Base-by-base conservation (phyloP, 768 basidiomycete species). In the Hemileccinum impolitum region DNA sequence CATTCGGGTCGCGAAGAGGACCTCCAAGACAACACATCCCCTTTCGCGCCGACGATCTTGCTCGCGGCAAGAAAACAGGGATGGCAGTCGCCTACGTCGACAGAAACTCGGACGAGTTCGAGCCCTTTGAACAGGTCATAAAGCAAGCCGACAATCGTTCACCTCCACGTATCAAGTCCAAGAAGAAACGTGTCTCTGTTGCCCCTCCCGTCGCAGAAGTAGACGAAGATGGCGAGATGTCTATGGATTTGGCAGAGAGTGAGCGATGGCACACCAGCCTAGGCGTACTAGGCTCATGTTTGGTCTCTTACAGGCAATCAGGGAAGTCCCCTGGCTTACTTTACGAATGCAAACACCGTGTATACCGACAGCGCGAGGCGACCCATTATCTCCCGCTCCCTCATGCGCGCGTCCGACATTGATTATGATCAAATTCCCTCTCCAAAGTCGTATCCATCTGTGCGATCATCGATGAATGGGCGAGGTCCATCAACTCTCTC, bases 11-110 rank as follows among this genome's bases (percentile, higher is more conserved):
- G 14, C 76, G 85, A 35, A 76, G 84, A 19, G 80, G 79, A 1
- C 75, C 75, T 1, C 81, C 79, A 57, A 81, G 83, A 58, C 74
- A 79, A 5, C 86, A 90, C 56, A 77, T 87, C 13, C 89, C 89
- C 1, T 91, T 85, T 60, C 80, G 85, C 42, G 87, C 85, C 3
- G 85, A 89, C 55, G 85, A 90, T 57, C 79, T 81, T 11, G 79
- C 79, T 43, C 85, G 84, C 47, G 89, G 89, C 15, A 90, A 87
- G 76, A 87, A 82, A 63, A 91, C 89, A 0, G 89, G 89, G 5
- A 75, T 89, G 46, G 74, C 79, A 0, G 82, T 90, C 13, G 76
- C 70, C 34, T 78, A 79, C 59, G 80, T 90, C 48, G 80, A 85
- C 52, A 82, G 81, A 56, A 81, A 79, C 62, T 86, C 86, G 21